phyloP scores from a whole-genome alignment of 306 rosid species.

The Citrullus amarus region DNA sequence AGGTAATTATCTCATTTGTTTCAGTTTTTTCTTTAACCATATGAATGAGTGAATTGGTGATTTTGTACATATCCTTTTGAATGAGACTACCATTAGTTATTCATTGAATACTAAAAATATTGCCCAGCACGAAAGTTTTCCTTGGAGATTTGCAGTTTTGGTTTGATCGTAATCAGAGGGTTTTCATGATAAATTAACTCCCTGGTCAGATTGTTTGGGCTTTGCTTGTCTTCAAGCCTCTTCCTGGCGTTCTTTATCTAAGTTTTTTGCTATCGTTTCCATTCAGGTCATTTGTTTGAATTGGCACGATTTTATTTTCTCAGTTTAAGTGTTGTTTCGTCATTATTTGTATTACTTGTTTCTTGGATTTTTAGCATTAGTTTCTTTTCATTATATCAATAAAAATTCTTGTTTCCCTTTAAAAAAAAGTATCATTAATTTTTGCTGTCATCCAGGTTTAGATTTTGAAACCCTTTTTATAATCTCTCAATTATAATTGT shows the following conservation, averaged over 20 bases:
- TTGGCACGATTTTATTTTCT: too few species aligned
- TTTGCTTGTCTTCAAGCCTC: too few species aligned
- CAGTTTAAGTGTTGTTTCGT: too few species aligned
- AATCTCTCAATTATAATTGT: neutral
- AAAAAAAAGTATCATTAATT: neutral
- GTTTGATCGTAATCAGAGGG: neutral
- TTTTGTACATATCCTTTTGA: neutral
- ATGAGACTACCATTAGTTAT: neutral
- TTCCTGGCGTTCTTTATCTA: too few species aligned
- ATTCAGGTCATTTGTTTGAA: too few species aligned
- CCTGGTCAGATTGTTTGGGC: too few species aligned
- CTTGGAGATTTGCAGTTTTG: neutral
- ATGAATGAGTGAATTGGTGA: neutral
- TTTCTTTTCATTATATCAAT: too few species aligned
- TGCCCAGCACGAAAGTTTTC: neutral
- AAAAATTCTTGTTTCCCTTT: too few species aligned
- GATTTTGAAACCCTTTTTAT: neutral
- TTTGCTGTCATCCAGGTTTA: neutral
- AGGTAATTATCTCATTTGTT: conserved; percentile 30
- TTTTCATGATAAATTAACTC: too few species aligned
- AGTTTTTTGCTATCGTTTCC: too few species aligned
- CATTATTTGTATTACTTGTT: too few species aligned
- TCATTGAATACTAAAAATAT: neutral
- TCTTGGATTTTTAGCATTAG: too few species aligned
- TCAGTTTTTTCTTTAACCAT: neutral